phyloP scores from a whole-genome alignment of 805 yeast species.

The Candida nonsorbophila region DNA sequence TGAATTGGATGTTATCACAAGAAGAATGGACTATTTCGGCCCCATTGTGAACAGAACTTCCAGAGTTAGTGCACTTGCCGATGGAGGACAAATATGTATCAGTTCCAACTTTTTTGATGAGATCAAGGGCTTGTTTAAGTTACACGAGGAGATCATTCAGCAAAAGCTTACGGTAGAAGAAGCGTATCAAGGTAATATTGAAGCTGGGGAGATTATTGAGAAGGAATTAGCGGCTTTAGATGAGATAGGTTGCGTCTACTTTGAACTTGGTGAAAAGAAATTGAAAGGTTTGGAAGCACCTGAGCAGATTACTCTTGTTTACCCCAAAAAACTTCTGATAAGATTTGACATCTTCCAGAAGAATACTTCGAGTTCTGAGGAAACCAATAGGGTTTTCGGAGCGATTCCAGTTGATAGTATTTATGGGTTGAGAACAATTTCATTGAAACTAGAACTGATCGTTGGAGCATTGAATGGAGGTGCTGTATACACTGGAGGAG shows the following conservation, averaged over 20 bases:
- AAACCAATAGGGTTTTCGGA: constrained; percentile 32
- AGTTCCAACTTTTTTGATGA: constrained; percentile 79
- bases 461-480: constrained; percentile 48
- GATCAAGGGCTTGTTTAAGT: constrained; percentile 50
- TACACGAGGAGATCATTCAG: constrained; percentile 36
- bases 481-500: constrained; percentile 17
- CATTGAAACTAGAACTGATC: constrained; percentile 55
- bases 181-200: constrained; percentile 40
- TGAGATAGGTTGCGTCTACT: constrained; percentile 63
- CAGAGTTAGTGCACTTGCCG: constrained; percentile 89
- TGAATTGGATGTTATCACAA: constrained; percentile 89
- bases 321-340: constrained; percentile 59
- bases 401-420: constrained; percentile 40
- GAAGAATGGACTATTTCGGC: constrained; percentile 98
- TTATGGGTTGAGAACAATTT: constrained; percentile 47
- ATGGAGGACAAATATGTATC: constrained; percentile 95
- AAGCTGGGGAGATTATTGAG: constrained; percentile 55
- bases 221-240: constrained; percentile 60
- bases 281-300: constrained; percentile 93
- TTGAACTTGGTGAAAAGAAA: constrained; percentile 78
- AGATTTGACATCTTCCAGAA: constrained; percentile 47
- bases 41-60: constrained; percentile 97
- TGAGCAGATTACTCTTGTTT: constrained; percentile 74
- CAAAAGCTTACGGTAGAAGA: constrained; percentile 23
- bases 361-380: constrained; percentile 16